phyloP scores from a whole-genome alignment of 768 basidiomycete species.

The Chalciporus pseudorubinellus region DNA sequence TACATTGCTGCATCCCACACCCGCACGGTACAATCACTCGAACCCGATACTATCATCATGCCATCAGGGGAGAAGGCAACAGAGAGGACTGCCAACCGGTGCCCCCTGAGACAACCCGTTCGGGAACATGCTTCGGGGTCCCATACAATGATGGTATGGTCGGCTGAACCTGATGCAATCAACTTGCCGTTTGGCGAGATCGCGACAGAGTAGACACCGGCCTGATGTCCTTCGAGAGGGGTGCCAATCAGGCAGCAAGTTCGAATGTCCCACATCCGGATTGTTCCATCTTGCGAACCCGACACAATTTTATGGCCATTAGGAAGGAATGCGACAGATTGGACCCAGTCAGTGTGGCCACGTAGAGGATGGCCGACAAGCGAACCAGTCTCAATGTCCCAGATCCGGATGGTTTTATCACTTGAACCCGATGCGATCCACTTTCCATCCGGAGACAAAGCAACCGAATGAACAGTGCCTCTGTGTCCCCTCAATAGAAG shows the following conservation, averaged over 20 bases:
- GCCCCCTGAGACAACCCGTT: neutral
- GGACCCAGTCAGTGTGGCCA: neutral
- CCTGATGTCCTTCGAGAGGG: conserved; percentile 4
- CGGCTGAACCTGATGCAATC: conserved; percentile 10
- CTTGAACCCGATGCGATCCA: neutral
- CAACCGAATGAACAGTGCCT: neutral
- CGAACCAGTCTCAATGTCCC: neutral
- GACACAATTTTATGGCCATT: neutral
- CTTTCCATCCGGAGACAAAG: conserved; percentile 3
- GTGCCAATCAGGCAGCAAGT: neutral
- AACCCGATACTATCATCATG: neutral
- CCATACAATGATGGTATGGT: conserved; percentile 10
- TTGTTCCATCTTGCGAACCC: conserved; percentile 1
- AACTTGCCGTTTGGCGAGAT: conserved; percentile 12
- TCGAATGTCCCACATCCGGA: conserved; percentile 9
- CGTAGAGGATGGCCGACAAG: neutral
- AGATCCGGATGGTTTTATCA: no score
- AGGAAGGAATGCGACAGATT: neutral
- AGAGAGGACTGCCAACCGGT: neutral
- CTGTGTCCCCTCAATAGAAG: neutral
- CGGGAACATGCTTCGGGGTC: neutral
- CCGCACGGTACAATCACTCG: neutral
- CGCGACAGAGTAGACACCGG: conserved; percentile 1
- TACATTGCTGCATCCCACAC: neutral
- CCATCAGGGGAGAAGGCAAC: neutral